Base-by-base conservation (phyloP, 2,329 filamentous ascomycete species). In the Fusarium graminum region DNA sequence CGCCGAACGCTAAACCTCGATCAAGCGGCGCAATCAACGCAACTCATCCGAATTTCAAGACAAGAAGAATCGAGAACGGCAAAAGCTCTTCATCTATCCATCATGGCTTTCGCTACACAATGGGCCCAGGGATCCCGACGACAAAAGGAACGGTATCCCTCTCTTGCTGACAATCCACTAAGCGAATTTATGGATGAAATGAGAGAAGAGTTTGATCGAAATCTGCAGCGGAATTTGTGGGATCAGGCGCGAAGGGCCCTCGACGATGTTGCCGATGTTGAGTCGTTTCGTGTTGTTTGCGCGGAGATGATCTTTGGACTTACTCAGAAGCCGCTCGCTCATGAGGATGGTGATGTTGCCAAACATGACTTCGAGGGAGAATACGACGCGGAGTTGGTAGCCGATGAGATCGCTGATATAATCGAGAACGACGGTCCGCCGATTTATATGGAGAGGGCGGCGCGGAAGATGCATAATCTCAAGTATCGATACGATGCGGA, bases 101-200 rank as follows among this genome's bases (percentile, higher is more conserved):
- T 85, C 42, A 80, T 84, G 75, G 80, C 83, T 0, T 85, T 85
- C 65, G 81, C 83, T 2, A 81, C 81, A 0, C 83, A 85, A 51
- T 85, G 83, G 81, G 75, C 80, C 1, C 80, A 81, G 44, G 74
- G 73, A 4, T 62, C 59, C 6, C 39, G 43, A 3, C 59, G 59
- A 1, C 43, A 62, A 13, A 55, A 38, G 16, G 59, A 62, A 25
- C 39, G 25, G 12, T 62, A 62, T n/a, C 32, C 32, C 6, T 62
- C 59, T 8, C 39, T 38, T 9, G 57, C 19, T 5, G 28, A 36
- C 3, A 44, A 40, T 2, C 43, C 42, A 0, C 4, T 62, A 0
- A 43, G 40, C 3, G 50, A 44, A 3, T 49, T 12, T 10, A 39
- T 62, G 14, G 63, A 64, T 14, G 59, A 58, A 0, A 39, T 70